phyloP scores from a whole-genome alignment of 2,329 filamentous ascomycete species.

The Penicillium sumatraense region DNA sequence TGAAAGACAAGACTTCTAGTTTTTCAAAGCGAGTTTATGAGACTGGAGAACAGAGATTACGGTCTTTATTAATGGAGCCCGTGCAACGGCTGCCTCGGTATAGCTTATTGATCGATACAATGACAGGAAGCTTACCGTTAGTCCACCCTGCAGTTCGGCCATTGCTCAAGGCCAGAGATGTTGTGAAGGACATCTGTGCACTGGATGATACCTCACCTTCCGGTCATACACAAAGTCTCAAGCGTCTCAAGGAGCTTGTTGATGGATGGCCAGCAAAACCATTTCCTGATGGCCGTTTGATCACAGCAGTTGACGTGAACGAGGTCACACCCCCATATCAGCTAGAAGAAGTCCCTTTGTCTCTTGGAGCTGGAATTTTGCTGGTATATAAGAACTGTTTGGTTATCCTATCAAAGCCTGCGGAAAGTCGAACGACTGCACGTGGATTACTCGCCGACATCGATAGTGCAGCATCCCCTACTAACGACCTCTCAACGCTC shows the following conservation, averaged over 20 bases:
- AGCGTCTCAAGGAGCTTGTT: constrained; percentile 75
- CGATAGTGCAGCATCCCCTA: constrained; percentile 73
- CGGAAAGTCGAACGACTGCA: constrained; percentile 67
- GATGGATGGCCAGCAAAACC: constrained; percentile 76
- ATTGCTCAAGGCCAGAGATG: constrained; percentile 86
- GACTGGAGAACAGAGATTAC: constrained; percentile 86
- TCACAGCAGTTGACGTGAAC: constrained; percentile 78
- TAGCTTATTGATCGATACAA: constrained; percentile 94
- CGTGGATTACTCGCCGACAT: constrained; percentile 82
- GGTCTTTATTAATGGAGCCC: constrained; percentile 92
- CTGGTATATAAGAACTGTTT: constrained; percentile 84
- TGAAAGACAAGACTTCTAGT: constrained; percentile 76
- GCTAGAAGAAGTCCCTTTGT: constrained; percentile 45
- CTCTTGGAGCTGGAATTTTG: constrained; percentile 68
- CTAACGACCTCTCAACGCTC: constrained; percentile 29
- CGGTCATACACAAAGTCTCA: constrained; percentile 74
- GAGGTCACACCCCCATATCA: constrained; percentile 77
- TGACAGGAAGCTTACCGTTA: constrained; percentile 81
- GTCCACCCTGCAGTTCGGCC: constrained; percentile 81
- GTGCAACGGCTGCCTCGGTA: constrained; percentile 94
- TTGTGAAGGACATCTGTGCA: constrained; percentile 95
- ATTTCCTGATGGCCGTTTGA: constrained; percentile 75
- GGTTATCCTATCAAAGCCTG: constrained; percentile 74
- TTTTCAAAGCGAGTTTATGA: constrained; percentile 80
- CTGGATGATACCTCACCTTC: constrained; percentile 71